Evolutionary conservation across 768 basidiomycete species (phyloP).

Genomic region (Amanita muscaria): DNA sequence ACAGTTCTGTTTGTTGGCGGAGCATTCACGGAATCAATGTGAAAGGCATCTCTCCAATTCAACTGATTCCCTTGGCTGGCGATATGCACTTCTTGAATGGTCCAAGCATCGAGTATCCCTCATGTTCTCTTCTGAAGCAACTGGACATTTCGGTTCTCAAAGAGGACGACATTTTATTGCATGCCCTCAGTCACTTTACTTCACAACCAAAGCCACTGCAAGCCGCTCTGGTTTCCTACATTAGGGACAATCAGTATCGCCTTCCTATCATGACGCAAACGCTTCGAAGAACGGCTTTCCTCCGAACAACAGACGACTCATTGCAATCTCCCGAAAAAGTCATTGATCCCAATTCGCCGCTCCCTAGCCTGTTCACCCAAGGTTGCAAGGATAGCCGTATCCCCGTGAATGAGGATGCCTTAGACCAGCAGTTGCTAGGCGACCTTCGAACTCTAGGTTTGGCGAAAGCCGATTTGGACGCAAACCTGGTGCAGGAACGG

Average conservation of each 20-base stretch:
- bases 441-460: constrained; percentile 19
- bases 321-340: constrained; percentile 16
- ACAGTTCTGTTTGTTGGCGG: background rate
- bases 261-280: constrained; percentile 19
- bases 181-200: constrained; percentile 22
- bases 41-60: constrained; percentile 2
- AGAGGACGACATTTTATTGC: constrained; percentile 18
- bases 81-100: constrained; percentile 22
- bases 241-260: constrained; percentile 15
- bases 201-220: constrained; percentile 20
- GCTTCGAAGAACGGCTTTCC: constrained; percentile 21
- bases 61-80: constrained; percentile 19
- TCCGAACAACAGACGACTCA: constrained; percentile 16
- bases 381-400: background rate
- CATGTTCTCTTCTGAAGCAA: constrained; percentile 21
- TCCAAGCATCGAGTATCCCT: constrained; percentile 10
- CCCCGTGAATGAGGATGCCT: background rate
- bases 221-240: constrained; percentile 19
- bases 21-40: background rate
- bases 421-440: constrained; percentile 3
- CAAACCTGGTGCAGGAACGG: constrained; percentile 26
- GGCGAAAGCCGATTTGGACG: constrained; percentile 21
- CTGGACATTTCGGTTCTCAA: constrained; percentile 11
- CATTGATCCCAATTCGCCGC: constrained; percentile 14
- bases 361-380: constrained; percentile 11